Percentiles rank a stretch among this genome's conserved stretches.
Conservation (phyloP, 192 early-diverging fungal genomes). For the Spizellomyces punctatus region DNA sequence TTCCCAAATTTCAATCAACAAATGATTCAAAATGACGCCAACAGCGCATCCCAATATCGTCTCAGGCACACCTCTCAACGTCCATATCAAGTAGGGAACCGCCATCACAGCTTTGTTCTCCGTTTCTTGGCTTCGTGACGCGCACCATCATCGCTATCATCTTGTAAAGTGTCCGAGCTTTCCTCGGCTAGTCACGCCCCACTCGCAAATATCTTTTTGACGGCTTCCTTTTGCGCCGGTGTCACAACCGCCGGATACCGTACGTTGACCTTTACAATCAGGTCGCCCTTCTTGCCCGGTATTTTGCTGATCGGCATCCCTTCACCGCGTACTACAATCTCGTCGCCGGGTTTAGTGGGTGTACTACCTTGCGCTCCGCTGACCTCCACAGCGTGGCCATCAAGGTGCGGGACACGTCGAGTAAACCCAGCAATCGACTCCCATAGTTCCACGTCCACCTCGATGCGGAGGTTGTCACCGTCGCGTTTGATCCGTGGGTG, state of each 20-base stretch:
- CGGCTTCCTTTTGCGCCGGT: constrained; percentile 66
- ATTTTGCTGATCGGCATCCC: constrained; percentile 95
- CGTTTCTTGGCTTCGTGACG: too few species aligned
- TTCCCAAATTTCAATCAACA: too few species aligned
- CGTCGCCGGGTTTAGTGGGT: constrained; percentile 73
- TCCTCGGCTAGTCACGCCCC: too few species aligned
- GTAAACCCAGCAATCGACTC: constrained; percentile 85
- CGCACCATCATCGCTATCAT: too few species aligned
- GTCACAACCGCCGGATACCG: constrained; percentile 76
- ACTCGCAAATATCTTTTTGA: constrained; percentile 16
- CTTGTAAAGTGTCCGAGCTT: too few species aligned
- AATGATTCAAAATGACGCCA: too few species aligned
- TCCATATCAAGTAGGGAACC: too few species aligned
- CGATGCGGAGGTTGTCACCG: constrained; percentile 74
- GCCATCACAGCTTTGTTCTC: too few species aligned
- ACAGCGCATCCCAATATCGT: too few species aligned
- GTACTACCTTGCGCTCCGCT: constrained; percentile 51
- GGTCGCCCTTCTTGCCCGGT: constrained; percentile 81
- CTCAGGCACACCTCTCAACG: too few species aligned
- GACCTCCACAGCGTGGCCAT: constrained; percentile 71
- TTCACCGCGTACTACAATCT: constrained; percentile 73
- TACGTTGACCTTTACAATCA: constrained; percentile 79
- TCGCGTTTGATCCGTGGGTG: constrained; percentile 85
- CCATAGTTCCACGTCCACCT: constrained; percentile 67
- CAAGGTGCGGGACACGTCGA: constrained; percentile 72